Evolutionary conservation across 768 basidiomycete genomes (phyloP).

Genomic region (Suillus plorans): DNA sequence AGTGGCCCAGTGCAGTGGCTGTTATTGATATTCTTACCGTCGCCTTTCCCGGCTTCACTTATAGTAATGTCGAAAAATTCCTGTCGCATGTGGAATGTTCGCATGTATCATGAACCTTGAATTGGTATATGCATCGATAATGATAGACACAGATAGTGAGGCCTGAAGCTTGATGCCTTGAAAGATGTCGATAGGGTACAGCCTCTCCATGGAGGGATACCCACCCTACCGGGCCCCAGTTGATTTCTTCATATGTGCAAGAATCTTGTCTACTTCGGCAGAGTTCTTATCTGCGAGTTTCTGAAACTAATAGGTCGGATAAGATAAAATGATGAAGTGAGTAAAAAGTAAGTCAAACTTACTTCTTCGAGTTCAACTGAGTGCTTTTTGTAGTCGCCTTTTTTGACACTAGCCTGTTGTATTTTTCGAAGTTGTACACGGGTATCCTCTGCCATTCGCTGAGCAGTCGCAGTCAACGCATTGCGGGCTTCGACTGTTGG

Average conservation of each 20-base stretch:
- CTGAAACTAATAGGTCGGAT: constrained; percentile 56
- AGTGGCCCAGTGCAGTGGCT: neutral
- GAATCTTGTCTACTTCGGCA: constrained; percentile 63
- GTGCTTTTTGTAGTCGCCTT: constrained; percentile 66
- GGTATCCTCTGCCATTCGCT: constrained; percentile 66
- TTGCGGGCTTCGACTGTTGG: constrained; percentile 75
- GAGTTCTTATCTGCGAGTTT: constrained; percentile 64
- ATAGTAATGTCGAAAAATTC: neutral
- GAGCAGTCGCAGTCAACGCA: constrained; percentile 52
- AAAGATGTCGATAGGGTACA: neutral
- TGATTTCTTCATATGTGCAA: constrained; percentile 62
- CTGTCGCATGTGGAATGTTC: neutral
- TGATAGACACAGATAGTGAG: neutral
- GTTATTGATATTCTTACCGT: neutral
- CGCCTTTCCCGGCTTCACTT: neutral
- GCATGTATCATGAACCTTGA: neutral
- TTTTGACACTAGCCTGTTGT: constrained; percentile 66
- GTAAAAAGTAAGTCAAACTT: constrained; percentile 17
- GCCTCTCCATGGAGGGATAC: neutral
- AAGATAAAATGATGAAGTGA: neutral
- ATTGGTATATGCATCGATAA: neutral
- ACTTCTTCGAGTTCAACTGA: constrained; percentile 74
- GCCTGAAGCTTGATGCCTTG: too few species aligned
- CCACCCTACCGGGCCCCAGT: constrained; percentile 32
- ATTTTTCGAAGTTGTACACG: constrained; percentile 74